phyloP scores from a whole-genome alignment of 305 asterid species.

The Solanum hybrid region DNA sequence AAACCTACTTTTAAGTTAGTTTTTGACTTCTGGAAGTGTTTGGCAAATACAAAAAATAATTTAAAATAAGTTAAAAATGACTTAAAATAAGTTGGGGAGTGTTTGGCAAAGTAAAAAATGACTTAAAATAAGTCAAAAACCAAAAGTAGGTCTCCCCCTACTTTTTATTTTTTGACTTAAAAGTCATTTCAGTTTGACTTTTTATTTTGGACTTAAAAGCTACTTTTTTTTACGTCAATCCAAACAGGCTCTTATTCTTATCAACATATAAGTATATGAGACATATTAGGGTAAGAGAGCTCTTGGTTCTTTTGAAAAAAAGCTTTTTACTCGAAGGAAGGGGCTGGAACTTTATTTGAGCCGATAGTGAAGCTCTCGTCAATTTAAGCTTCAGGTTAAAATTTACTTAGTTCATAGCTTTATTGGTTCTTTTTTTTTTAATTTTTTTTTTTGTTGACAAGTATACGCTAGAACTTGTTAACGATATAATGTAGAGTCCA shows the following conservation, averaged over 20 bases:
- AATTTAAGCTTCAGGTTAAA: neutral
- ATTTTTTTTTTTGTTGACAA: neutral
- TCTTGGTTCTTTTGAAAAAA: neutral
- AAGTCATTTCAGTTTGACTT: too few relatives aligned
- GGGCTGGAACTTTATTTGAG: neutral
- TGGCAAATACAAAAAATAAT: too few relatives aligned
- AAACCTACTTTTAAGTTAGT: too few relatives aligned
- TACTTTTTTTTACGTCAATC: too few relatives aligned
- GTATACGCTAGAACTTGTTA: neutral
- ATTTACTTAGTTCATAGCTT: neutral
- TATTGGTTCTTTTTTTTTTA: neutral
- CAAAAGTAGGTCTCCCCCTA: too few relatives aligned
- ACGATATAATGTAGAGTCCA: slow-evolving; percentile 6
- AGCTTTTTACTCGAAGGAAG: neutral
- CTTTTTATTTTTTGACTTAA: too few relatives aligned
- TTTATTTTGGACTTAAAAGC: too few relatives aligned
- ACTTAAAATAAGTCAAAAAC: too few relatives aligned
- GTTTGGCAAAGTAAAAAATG: too few relatives aligned
- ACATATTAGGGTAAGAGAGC: neutral
- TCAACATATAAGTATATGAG: neutral
- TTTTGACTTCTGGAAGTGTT: too few relatives aligned
- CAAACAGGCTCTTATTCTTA: neutral
- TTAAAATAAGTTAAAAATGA: too few relatives aligned
- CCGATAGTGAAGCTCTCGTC: neutral
- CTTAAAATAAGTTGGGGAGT: too few relatives aligned